These are phyloP conservation scores for Lentinula edodes DNA, from an alignment of 768 basidiomycete species.

Conservation along the genomic window DNA sequence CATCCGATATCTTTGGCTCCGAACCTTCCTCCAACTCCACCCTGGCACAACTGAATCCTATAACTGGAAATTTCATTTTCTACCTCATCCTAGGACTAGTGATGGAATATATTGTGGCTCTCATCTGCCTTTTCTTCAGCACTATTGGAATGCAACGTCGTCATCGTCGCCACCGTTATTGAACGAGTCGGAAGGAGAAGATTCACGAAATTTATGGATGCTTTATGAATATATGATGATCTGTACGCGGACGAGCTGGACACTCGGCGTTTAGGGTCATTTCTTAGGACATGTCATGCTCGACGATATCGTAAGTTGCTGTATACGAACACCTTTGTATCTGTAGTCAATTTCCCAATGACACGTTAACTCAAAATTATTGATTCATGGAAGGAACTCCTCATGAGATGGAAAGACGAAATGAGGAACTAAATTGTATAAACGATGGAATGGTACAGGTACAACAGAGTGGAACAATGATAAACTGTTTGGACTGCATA, in stretches of 20 bases:
- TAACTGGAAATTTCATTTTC: constrained; percentile 52
- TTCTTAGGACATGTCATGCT: too few relatives aligned
- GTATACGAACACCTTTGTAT: too few relatives aligned
- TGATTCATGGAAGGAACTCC: too few relatives aligned
- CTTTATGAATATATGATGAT: neutral
- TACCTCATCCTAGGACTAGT: constrained; percentile 55
- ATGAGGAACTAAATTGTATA: too few relatives aligned
- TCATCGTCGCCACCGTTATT: neutral
- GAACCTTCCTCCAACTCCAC: constrained; percentile 30
- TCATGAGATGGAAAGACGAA: too few relatives aligned
- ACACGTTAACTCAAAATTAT: too few relatives aligned
- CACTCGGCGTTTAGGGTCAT: too few relatives aligned
- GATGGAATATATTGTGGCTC: constrained; percentile 50
- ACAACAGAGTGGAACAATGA: neutral
- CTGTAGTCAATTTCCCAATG: too few relatives aligned
- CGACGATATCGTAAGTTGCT: too few relatives aligned
- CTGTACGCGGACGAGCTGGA: neutral
- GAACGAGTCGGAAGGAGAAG: neutral
- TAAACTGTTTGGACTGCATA: constrained; percentile 60
- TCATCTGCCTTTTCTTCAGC: constrained; percentile 44
- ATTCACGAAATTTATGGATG: neutral
- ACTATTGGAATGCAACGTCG: constrained; percentile 31
- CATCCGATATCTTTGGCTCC: constrained; percentile 37
- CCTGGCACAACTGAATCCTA: constrained; percentile 50
- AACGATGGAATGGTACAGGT: too few relatives aligned